Conservation (phyloP, 805 yeast genomes). For the Scheffersomyces amazonensis region DNA sequence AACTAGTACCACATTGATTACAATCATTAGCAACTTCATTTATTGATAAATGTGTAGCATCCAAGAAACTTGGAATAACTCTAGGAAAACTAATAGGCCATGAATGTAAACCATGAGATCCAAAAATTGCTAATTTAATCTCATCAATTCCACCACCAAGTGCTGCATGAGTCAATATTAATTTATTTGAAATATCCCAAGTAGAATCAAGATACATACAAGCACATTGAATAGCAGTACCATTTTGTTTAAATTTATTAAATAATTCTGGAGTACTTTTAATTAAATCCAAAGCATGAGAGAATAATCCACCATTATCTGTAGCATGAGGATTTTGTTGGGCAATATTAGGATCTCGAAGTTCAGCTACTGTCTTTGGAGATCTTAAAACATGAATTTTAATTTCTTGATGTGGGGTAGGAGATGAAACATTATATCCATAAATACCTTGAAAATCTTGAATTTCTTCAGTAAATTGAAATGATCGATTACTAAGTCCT, state of each 20-base stretch:
- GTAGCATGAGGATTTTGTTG: slow-evolving; percentile 79
- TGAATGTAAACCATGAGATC: slow-evolving; percentile 86
- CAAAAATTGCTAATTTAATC: slow-evolving; percentile 82
- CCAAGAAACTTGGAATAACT: slow-evolving; percentile 65
- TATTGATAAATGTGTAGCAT: slow-evolving; percentile 60
- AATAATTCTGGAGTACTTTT: slow-evolving; percentile 26
- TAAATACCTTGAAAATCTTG: slow-evolving; percentile 23
- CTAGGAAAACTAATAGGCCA: slow-evolving; percentile 89
- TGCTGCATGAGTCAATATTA: slow-evolving; percentile 87
- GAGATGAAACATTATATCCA: slow-evolving; percentile 45
- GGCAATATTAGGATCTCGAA: slow-evolving; percentile 76
- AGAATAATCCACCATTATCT: slow-evolving; percentile 72
- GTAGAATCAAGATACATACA: slow-evolving; percentile 81
- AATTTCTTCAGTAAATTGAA: slow-evolving; percentile 65
- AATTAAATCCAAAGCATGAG: slow-evolving; percentile 76
- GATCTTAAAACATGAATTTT: slow-evolving; percentile 77
- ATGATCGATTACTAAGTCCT: slow-evolving; percentile 77
- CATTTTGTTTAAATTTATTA: slow-evolving; percentile 43
- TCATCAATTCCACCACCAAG: slow-evolving; percentile 81
- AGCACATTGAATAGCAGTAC: slow-evolving; percentile 72
- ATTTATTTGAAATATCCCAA: slow-evolving; percentile 60
- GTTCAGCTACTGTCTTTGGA: slow-evolving; percentile 63
- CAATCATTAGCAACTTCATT: slow-evolving; percentile 87
- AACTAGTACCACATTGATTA: slow-evolving; percentile 77
- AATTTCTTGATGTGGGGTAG: slow-evolving; percentile 54